Base-by-base conservation (phyloP, 768 basidiomycete genomes). In the Pleurotus citrinopileatus region DNA sequence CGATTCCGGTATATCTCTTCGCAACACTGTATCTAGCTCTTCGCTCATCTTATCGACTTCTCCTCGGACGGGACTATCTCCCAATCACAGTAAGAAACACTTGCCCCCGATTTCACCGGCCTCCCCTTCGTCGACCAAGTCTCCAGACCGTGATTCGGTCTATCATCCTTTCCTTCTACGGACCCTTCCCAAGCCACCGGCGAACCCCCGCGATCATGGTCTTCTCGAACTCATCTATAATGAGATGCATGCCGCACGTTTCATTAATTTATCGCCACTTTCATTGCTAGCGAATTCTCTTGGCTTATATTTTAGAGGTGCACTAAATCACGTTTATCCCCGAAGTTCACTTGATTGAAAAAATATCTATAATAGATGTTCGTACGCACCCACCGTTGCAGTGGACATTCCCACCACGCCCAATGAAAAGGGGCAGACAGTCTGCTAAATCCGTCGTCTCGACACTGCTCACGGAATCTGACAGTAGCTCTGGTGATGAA, bases 191-290 rank as follows among this genome's bases (percentile, higher is more conserved):
- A 74, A 72, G 48, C 63, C 73, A 3, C 77, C 81, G 0, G 57
- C 61, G 2, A 81, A 90, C 61, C 87, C 88, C 2, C 73, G 84
- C 7, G 86, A 90, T 55, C 89, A 90, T 61, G 75, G 78, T 0
- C 58, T 87, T 10, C 70, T 91, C 20, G 82, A 85, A 59, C 68
- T 67, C 42, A 83, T 89, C 9, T 90, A 88, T 70, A 75, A 70
- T 17, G 82, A 84, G 58, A 84, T 86, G 81, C 83, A 89, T 23
- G 79, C 79, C 4, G 72, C 80, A 12, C 71, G 86, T 29, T 89
- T 87, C 60, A 83, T 91, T 60, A 89, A 89, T 62, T 66, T 79
- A 2, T 69, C 80, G 20, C 87, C 88, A 2, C 63, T 89, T 13
- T 82, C 84, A 1, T 59, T 89, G 37, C 67, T 91, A 46, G 70